Conservation (phyloP, 2,329 filamentous ascomycete genomes). For the Aspergillus fumigatiaffinis region DNA sequence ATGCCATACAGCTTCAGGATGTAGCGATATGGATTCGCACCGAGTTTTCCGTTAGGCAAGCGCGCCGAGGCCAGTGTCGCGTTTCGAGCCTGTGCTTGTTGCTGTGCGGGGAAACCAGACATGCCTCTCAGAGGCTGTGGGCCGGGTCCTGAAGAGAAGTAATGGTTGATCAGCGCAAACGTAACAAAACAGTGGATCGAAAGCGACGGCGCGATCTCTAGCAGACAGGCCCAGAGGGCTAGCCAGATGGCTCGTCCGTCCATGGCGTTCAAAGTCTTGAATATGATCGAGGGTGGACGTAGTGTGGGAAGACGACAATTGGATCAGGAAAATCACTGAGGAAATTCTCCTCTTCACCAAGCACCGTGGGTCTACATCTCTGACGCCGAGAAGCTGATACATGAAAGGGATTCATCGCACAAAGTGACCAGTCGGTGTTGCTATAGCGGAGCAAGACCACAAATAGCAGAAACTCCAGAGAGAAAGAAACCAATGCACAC, state of each 20-base stretch:
- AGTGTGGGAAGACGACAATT: neutral
- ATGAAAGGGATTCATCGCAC: neutral
- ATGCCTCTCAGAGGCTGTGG: constrained; percentile 51
- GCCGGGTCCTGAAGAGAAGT: constrained; percentile 40
- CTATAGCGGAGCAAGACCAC: constrained; percentile 8
- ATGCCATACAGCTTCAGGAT: neutral
- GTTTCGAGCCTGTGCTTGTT: constrained; percentile 46
- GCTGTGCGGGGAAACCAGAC: constrained; percentile 52
- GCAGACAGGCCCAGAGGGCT: constrained; percentile 1
- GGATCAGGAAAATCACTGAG: neutral
- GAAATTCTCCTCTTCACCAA: neutral
- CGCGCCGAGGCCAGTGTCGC: constrained; percentile 46
- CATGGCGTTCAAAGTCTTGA: neutral
- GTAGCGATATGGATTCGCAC: constrained; percentile 30
- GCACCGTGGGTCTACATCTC: neutral
- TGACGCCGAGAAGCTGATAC: neutral
- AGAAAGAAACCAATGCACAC: constrained; percentile 23
- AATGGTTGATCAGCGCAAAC: constrained; percentile 10
- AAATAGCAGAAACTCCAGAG: constrained; percentile 16
- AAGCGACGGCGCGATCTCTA: constrained; percentile 3
- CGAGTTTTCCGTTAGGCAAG: constrained; percentile 53
- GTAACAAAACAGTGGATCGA: neutral
- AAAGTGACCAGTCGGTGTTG: neutral
- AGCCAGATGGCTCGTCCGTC: constrained; percentile 1
- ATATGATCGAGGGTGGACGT: constrained; percentile 6